phyloP scores from a whole-genome alignment of 441 rosid genomes.

The Hura crepitans region DNA sequence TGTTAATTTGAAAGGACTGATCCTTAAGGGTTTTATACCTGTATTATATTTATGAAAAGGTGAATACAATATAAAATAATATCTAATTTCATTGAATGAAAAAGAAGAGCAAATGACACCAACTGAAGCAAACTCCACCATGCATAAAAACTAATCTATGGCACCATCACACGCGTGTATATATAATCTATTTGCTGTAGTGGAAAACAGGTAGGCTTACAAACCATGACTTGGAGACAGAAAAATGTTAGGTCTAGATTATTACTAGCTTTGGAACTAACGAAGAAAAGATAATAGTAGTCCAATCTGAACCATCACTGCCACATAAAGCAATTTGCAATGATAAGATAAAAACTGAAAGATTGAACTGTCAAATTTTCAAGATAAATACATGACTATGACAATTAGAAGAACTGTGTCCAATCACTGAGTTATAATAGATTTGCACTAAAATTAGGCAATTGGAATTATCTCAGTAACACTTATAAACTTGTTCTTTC shows the following conservation, averaged over 20 bases:
- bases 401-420: too few species aligned
- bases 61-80: background rate
- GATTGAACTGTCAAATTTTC: too few species aligned
- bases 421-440: too few species aligned
- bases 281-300: too few species aligned
- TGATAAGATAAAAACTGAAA: too few species aligned
- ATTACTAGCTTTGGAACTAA: too few species aligned
- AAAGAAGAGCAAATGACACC: conserved; percentile 27
- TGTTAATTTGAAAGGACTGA: background rate
- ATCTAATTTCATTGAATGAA: background rate
- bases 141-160: background rate
- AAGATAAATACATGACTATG: too few species aligned
- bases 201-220: conserved; percentile 1
- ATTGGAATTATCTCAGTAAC: background rate
- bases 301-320: too few species aligned
- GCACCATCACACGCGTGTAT: too few species aligned
- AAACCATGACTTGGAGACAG: conserved; percentile 20
- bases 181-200: too few species aligned
- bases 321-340: too few species aligned
- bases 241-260: background rate
- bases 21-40: background rate
- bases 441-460: too few species aligned
- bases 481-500: background rate
- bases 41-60: background rate
- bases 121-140: conserved; percentile 22